A percentile compares a stretch with the other conserved stretches of the same genome.
Evolutionary conservation across 768 basidiomycete species (phyloP).

Genomic region (Phlegmacium glaucopus): DNA sequence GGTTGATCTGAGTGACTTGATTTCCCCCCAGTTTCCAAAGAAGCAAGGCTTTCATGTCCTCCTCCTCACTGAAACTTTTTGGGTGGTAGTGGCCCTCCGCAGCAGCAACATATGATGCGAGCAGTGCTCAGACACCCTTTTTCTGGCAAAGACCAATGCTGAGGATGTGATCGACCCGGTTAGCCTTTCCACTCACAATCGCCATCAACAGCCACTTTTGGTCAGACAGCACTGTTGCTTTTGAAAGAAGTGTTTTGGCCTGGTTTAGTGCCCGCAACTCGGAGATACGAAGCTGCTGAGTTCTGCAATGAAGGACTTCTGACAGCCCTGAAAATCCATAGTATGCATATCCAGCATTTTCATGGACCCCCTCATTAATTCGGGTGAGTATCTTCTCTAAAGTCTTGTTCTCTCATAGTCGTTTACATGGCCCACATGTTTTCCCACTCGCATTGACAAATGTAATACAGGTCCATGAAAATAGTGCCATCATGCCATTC

Average conservation of each 20-base stretch:
- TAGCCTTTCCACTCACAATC: conserved; percentile 18
- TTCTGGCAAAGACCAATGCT: conserved; percentile 11
- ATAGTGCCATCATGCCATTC: neutral
- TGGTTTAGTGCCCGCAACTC: conserved; percentile 15
- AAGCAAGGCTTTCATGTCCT: conserved; percentile 16
- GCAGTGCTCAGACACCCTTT: conserved; percentile 10
- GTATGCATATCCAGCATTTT: conserved; percentile 1
- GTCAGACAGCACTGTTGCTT: conserved; percentile 11
- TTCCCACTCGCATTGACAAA: neutral
- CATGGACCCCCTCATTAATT: neutral
- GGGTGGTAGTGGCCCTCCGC: conserved; percentile 18
- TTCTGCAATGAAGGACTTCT: neutral
- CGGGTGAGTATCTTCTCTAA: conserved; percentile 5
- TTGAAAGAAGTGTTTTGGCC: conserved; percentile 10
- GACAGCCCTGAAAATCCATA: neutral
- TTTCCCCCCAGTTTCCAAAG: conserved; percentile 21
- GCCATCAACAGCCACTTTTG: conserved; percentile 20
- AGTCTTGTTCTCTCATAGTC: conserved; percentile 2
- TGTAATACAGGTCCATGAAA: neutral
- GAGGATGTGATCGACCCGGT: conserved; percentile 14
- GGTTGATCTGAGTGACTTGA: conserved; percentile 19
- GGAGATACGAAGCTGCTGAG: conserved; percentile 7
- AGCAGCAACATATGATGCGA: conserved; percentile 4
- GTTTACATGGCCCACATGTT: neutral
- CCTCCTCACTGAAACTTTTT: conserved; percentile 20